A percentile compares a stretch with the other conserved stretches of the same genome.
These are phyloP conservation scores for Physocladia obscura DNA, from an alignment of 192 early-diverging fungal genomes.

Conservation along the genomic window DNA sequence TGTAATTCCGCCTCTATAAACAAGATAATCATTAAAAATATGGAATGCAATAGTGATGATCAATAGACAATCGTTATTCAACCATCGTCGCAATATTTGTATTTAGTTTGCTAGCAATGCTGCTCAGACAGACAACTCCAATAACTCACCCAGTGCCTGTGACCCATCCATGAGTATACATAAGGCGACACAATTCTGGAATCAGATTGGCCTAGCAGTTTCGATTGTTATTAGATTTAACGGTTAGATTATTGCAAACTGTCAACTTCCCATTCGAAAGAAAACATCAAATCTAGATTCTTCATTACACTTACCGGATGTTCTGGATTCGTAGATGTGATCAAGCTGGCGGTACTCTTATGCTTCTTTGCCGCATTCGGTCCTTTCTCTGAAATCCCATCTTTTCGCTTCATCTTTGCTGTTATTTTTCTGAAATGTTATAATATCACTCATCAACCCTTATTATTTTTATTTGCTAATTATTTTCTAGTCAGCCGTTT, in stretches of 20 bases:
- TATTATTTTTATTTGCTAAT: constrained; percentile 1
- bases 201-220: constrained; percentile 72
- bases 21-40: neutral
- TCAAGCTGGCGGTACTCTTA: constrained; percentile 8
- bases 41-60: too few species aligned
- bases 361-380: too few species aligned
- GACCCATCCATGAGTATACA: constrained; percentile 92
- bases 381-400: too few species aligned
- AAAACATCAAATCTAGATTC: too few species aligned
- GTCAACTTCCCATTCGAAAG: too few species aligned
- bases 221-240: constrained; percentile 13
- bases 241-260: neutral
- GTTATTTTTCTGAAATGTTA: too few species aligned
- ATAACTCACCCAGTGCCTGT: constrained; percentile 83
- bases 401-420: too few species aligned
- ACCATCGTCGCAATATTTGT: constrained; percentile 17
- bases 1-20: constrained; percentile 22
- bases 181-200: constrained; percentile 84
- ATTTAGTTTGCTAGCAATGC: neutral
- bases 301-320: constrained; percentile 33
- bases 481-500: constrained; percentile 24
- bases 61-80: too few species aligned
- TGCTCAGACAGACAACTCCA: neutral
- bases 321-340: constrained; percentile 29
- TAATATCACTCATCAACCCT: neutral